These are phyloP conservation scores for Collybiopsis luxurians DNA, from an alignment of 768 basidiomycete genomes.

Conservation along the genomic window DNA sequence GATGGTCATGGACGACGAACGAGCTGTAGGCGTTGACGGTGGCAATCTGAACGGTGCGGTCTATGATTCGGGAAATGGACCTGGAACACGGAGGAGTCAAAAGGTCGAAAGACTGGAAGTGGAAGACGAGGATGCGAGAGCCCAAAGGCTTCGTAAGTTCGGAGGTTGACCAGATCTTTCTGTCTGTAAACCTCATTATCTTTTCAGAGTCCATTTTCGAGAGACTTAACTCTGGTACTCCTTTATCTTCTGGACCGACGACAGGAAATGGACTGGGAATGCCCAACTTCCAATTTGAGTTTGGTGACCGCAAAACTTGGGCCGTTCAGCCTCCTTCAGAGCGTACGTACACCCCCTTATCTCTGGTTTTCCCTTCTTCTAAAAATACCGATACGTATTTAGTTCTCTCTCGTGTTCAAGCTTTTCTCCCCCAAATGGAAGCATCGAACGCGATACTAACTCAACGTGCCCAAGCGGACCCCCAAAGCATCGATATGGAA, in stretches of 20 bases:
- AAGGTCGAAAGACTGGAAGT: conserved; percentile 35
- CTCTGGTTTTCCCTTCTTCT: background rate
- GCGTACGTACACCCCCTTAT: conserved; percentile 33
- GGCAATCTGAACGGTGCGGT: background rate
- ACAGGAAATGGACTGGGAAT: background rate
- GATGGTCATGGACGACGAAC: background rate
- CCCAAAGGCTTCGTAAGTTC: conserved; percentile 37
- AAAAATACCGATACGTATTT: background rate
- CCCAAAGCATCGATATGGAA: conserved; percentile 68
- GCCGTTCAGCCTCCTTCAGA: conserved; percentile 43
- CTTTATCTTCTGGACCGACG: conserved; percentile 13
- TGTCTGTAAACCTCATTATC: too few relatives aligned
- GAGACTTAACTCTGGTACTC: conserved; percentile 28
- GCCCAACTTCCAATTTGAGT: conserved; percentile 24
- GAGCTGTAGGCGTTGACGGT: background rate
- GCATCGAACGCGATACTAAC: conserved; percentile 59
- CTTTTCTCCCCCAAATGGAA: conserved; percentile 65
- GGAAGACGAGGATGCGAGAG: conserved; percentile 46
- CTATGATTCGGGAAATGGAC: background rate
- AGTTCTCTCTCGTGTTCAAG: conserved; percentile 67
- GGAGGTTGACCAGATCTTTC: too few relatives aligned
- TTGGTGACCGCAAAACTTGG: conserved; percentile 34
- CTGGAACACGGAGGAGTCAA: conserved; percentile 3
- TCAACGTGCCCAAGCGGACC: conserved; percentile 43
- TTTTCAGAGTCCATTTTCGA: conserved; percentile 38